These are phyloP conservation scores for Anethum foeniculum DNA, from an alignment of 140 eudicot genomes.

Conservation along the genomic window DNA sequence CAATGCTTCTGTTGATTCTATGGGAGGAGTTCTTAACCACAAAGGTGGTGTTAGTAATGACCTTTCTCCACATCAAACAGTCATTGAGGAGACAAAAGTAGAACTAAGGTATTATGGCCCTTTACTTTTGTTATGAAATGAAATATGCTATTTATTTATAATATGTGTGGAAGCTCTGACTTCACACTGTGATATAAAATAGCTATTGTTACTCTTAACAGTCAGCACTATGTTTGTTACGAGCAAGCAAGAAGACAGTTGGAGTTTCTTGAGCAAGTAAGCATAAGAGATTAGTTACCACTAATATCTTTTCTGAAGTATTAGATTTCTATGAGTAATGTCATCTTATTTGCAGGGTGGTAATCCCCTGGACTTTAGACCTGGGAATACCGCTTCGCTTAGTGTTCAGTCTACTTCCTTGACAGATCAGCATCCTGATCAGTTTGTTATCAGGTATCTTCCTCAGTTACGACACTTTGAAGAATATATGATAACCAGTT, in stretches of 20 bases:
- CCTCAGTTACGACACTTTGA: background rate
- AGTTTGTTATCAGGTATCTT: constrained; percentile 57
- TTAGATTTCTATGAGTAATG: background rate
- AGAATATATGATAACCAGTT: background rate
- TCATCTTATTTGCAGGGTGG: constrained; percentile 63
- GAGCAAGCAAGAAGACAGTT: constrained; percentile 77
- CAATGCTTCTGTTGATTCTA: constrained; percentile 92
- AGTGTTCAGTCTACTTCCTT: constrained; percentile 87
- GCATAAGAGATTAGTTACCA: constrained; percentile 17
- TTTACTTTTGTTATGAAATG: constrained; percentile 4
- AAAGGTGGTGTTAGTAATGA: constrained; percentile 58
- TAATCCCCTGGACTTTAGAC: constrained; percentile 68
- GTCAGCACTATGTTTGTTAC: constrained; percentile 69
- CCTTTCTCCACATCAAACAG: constrained; percentile 64
- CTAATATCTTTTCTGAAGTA: background rate
- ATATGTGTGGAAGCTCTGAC: background rate
- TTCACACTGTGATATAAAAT: background rate
- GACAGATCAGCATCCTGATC: constrained; percentile 65
- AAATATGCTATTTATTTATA: background rate
- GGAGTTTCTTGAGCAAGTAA: constrained; percentile 88
- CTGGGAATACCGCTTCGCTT: constrained; percentile 54
- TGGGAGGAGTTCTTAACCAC: constrained; percentile 83
- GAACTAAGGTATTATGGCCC: constrained; percentile 63
- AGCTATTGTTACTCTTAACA: constrained; percentile 22
- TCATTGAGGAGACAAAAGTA: constrained; percentile 82